phyloP scores from a whole-genome alignment of 345 rosid genomes.

The Balakata baccata region DNA sequence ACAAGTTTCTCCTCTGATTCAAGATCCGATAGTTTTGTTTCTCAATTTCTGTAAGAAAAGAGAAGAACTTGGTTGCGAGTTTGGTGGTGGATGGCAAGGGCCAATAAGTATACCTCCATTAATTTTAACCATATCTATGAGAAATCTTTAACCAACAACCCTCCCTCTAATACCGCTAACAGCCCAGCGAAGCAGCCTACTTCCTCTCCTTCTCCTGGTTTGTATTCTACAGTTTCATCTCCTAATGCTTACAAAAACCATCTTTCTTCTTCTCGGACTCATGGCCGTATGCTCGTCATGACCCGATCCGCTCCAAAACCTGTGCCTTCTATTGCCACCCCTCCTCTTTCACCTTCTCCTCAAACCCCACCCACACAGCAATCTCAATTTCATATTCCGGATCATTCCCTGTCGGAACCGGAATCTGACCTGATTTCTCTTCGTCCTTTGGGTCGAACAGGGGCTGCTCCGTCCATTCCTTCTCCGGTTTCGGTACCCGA shows the following conservation, averaged over 20 bases:
- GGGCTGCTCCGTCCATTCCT: not conserved
- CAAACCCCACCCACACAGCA: constrained; percentile 8
- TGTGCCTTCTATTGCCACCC: constrained; percentile 16
- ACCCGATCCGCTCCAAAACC: constrained; percentile 65
- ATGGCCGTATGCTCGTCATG: constrained; percentile 90
- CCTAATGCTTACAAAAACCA: constrained; percentile 26
- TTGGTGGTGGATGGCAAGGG: constrained; percentile 71
- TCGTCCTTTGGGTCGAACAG: constrained; percentile 25
- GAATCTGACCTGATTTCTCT: constrained; percentile 19
- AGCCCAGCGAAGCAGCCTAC: constrained; percentile 23
- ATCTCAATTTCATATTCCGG: not conserved
- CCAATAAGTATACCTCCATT: constrained; percentile 68
- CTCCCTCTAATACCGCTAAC: constrained; percentile 14
- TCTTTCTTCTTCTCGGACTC: constrained; percentile 34
- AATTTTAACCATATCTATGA: constrained; percentile 74
- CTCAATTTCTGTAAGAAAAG: not conserved
- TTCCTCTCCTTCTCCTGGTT: constrained; percentile 28
- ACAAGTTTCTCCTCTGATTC: not conserved
- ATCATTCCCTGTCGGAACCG: constrained; percentile 3
- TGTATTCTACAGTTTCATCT: constrained; percentile 40
- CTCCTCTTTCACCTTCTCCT: constrained; percentile 26
- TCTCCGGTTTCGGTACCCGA: constrained; percentile 10
- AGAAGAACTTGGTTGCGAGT: not conserved
- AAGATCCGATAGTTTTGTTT: not conserved
- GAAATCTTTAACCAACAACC: constrained; percentile 33